Percentiles rank a stretch among this genome's conserved stretches.
Evolutionary conservation across 352 stramenopile genomes (phyloP).

Genomic region (Pythium coloratum): DNA sequence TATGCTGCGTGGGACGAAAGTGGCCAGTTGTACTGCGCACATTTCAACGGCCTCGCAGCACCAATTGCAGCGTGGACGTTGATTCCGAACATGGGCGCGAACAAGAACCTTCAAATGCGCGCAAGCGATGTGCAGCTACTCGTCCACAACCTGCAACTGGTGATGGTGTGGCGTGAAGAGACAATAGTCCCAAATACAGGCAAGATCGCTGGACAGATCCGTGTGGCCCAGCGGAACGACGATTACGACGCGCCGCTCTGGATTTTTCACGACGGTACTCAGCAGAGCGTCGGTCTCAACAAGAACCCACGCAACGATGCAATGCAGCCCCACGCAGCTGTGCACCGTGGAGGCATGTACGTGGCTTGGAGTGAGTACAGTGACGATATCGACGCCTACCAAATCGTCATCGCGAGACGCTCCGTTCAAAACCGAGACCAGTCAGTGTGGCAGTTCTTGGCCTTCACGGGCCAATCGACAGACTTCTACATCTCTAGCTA

Average conservation of each 20-base stretch:
- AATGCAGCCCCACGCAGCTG: constrained; percentile 34
- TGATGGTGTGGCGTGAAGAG: constrained; percentile 64
- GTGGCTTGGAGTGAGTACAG: constrained; percentile 59
- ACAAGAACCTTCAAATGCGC: constrained; percentile 53
- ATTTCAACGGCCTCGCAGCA: constrained; percentile 46
- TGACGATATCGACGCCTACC: constrained; percentile 31
- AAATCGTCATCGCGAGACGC: constrained; percentile 47
- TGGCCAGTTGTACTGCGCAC: constrained; percentile 55
- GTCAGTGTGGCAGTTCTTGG: constrained; percentile 55
- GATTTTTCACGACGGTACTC: constrained; percentile 77
- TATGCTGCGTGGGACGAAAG: constrained; percentile 76
- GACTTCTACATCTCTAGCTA: constrained; percentile 47
- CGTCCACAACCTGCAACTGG: constrained; percentile 59
- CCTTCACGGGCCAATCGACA: constrained; percentile 29
- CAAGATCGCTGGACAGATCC: constrained; percentile 46
- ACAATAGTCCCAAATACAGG: constrained; percentile 14
- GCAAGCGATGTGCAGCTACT: constrained; percentile 46
- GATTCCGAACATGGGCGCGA: constrained; percentile 62
- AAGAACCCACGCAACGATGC: constrained; percentile 44
- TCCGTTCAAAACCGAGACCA: constrained; percentile 57
- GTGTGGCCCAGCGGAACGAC: constrained; percentile 53
- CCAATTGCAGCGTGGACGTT: constrained; percentile 43
- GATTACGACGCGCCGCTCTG: constrained; percentile 53
- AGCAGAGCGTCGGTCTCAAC: constrained; percentile 45
- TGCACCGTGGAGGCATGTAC: constrained; percentile 63